Base-by-base conservation (phyloP, 1,284 basidiomycete genomes). In the Macrocystidia cucumis region DNA sequence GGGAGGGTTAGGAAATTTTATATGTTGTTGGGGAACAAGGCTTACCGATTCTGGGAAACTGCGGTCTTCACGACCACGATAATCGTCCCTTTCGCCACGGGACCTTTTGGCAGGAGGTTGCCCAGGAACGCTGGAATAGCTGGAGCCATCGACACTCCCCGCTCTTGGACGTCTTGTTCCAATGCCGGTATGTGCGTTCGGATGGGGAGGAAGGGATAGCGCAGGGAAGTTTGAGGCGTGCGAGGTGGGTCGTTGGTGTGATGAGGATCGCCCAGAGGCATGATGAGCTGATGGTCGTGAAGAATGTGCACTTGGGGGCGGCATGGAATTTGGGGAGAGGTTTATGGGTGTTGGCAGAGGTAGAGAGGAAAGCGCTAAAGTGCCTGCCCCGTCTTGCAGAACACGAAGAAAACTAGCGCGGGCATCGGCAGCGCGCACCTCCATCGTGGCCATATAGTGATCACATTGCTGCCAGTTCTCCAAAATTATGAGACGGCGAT, bases 391-490 rank as follows among this genome's bases (percentile, higher is more conserved):
- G 11, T 69, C 65, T 1, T 53, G 49, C 28, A 77, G 55, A 44
- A 72, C 54, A 20, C 69, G 62, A 7, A 60, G 44, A 47, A 74
- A 80, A 1, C 62, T 60, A 1, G 55, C 51, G 19, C 76, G 63
- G 4, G 71, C 72, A 36, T 81, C 76, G 2, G 62, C 51, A 1
- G 63, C 54, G 26, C 66, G 65, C 20, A 61, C 34, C 21, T 78
- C 74, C 38, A 72, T 43, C 31, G 54, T 44, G 19, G 49, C 45
- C 28, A 80, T 58, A 46, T 72, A 72, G 27, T 63, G 60, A 20
- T 69, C 69, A 39, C 79, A 59, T 41, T 74, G 67, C 1, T 51
- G 34, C 76, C 78, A 83, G 18, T 60, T 59, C 19, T 77, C 70
- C 26, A 63, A 51, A 33, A 78, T 47, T 36, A 63, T 52, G 38